Base-by-base conservation (phyloP, 208 protist species). In the Wallacemonas collosoma region DNA sequence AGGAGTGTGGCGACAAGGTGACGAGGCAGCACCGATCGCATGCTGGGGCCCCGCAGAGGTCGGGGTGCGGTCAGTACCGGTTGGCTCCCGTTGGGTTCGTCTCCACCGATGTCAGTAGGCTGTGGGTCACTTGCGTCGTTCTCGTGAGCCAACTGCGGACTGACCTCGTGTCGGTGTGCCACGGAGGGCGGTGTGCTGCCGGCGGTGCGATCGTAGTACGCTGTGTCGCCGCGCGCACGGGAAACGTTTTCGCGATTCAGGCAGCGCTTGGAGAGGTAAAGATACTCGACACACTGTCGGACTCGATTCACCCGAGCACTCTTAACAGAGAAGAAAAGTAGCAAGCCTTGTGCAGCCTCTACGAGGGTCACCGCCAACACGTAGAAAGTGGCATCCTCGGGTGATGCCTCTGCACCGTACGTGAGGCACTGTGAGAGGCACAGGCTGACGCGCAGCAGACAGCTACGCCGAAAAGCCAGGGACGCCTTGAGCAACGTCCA, bases 361-460 rank as follows among this genome's bases (percentile, higher is more conserved):
- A 50, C 43, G 12, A 65, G 4, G 7, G 50, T 3, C 12, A 35
- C 60, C 3, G 60, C 60, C 41, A 65, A 17, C 7, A 65, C 44
- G 43, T 50, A 65, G 43, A 9, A 65, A 0, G 43, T 51, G 5
- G 60, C 60, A 8, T 9, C 36, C 41, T 38, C 3, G 5, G 60
- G 4, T 4, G 60, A 51, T 7, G 38, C 4, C 41, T 11, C n/a
- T 3, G 60, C 60, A 4, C 15, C 43, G 60, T 53, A 65, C 41
- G 50, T 51, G 60, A 65, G 43, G 6, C 17, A 4, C 60, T 65
- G 60, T n/a, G 60, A 51, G n/a, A 65, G 40, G 26, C 60, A 65
- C 60, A 3, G 3, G 41, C 15, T 4, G 5, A 35, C 4, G 7
- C 60, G 60, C 7, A 65, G 43, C 12, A 26, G 11, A 17, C 60